A percentile compares a stretch with the other conserved stretches of the same genome.
phyloP scores from a whole-genome alignment of 2,329 filamentous ascomycete species.

The Aspergillus terreus region DNA sequence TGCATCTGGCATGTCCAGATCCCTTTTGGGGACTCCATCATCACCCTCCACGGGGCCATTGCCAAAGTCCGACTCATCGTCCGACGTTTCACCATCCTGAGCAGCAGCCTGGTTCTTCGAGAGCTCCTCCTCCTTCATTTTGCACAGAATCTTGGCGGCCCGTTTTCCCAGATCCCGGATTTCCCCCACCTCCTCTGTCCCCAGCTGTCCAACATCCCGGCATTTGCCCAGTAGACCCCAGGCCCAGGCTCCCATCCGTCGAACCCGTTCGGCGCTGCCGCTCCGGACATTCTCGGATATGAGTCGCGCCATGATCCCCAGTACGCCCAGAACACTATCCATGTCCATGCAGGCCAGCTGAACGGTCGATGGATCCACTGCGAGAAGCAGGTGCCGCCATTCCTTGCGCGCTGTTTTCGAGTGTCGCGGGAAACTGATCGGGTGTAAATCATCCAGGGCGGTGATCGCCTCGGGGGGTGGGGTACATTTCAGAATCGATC shows the following conservation, averaged over 20 bases:
- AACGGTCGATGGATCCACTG: constrained; percentile 45
- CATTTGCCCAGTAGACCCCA: constrained; percentile 78
- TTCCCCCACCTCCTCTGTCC: constrained; percentile 69
- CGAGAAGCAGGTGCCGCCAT: constrained; percentile 48
- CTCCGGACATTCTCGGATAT: constrained; percentile 61
- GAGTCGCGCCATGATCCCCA: constrained; percentile 58
- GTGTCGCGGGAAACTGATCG: constrained; percentile 52
- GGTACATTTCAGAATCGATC: constrained; percentile 54
- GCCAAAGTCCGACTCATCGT: constrained; percentile 18
- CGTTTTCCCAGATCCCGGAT: constrained; percentile 76
- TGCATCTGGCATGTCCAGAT: constrained; percentile 16
- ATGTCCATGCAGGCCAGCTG: constrained; percentile 55
- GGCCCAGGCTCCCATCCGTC: constrained; percentile 73
- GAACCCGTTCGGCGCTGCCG: constrained; percentile 56
- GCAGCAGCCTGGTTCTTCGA: constrained; percentile 29
- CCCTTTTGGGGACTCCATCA: constrained; percentile 1
- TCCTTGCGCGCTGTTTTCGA: constrained; percentile 51
- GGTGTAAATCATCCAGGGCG: constrained; percentile 52
- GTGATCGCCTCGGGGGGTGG: constrained; percentile 54
- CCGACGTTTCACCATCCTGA: constrained; percentile 22
- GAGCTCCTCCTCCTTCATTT: constrained; percentile 44
- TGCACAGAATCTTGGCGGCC: constrained; percentile 53
- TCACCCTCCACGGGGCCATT: constrained; percentile 3
- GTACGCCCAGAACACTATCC: constrained; percentile 60
- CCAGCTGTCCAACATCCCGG: constrained; percentile 70